Conservation (phyloP, 495 filamentous ascomycete genomes). For the Aspergillus steynii region DNA sequence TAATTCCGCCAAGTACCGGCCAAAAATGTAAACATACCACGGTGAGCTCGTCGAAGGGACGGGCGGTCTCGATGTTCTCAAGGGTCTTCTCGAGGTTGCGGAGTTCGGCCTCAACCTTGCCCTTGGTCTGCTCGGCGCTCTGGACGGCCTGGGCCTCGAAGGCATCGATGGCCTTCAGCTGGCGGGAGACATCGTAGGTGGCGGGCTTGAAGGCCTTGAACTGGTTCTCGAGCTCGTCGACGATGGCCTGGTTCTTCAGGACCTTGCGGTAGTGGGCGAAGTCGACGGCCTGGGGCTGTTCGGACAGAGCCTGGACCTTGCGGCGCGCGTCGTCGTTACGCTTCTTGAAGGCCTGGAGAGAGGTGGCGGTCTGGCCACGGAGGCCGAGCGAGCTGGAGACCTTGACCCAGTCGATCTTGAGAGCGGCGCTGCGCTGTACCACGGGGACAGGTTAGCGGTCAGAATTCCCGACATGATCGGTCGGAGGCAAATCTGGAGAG, state of each 20-base stretch:
- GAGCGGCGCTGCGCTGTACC: slow-evolving; percentile 89
- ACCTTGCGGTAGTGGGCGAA: slow-evolving; percentile 86
- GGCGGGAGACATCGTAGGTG: slow-evolving; percentile 84
- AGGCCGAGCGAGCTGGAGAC: slow-evolving; percentile 90
- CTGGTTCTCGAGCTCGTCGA: slow-evolving; percentile 95
- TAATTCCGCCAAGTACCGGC: not conserved
- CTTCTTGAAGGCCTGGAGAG: slow-evolving; percentile 96
- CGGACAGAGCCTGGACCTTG: slow-evolving; percentile 75
- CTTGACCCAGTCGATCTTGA: slow-evolving; percentile 98
- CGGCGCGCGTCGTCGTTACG: slow-evolving; percentile 98
- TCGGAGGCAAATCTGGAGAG: not conserved
- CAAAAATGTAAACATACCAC: slow-evolving; percentile 69
- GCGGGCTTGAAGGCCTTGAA: slow-evolving; percentile 86
- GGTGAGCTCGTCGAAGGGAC: slow-evolving; percentile 96
- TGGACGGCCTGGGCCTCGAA: slow-evolving; percentile 97
- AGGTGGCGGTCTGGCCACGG: slow-evolving; percentile 85
- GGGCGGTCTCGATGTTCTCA: slow-evolving; percentile 93
- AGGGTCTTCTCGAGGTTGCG: slow-evolving; percentile 89
- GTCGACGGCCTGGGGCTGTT: slow-evolving; percentile 82
- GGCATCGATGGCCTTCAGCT: slow-evolving; percentile 95
- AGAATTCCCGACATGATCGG: slow-evolving; percentile 6
- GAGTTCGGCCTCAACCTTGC: slow-evolving; percentile 89
- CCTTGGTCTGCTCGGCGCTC: slow-evolving; percentile 95
- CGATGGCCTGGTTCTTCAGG: slow-evolving; percentile 90
- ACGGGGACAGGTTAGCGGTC: slow-evolving; percentile 33